A percentile compares a stretch with the other conserved stretches of the same genome.
These are phyloP conservation scores for Rosa rugosa DNA, from an alignment of 306 rosid species.

Conservation along the genomic window DNA sequence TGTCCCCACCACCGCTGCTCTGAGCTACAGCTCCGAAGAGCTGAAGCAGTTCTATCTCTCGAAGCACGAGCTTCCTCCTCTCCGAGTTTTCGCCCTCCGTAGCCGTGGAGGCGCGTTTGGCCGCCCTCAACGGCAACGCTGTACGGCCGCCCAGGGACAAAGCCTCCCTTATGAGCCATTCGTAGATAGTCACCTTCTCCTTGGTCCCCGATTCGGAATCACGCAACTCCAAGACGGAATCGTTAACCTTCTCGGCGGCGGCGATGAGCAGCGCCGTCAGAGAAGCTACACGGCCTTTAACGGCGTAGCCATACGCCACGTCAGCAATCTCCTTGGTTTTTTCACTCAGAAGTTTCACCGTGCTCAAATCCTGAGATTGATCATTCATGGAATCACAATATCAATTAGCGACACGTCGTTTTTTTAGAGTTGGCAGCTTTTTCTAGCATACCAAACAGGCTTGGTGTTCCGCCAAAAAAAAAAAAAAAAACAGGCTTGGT, in stretches of 20 bases:
- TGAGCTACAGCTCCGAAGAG: constrained; percentile 34
- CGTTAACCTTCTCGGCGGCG: constrained; percentile 31
- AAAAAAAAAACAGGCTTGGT: too few species aligned
- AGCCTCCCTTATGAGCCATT: constrained; percentile 33
- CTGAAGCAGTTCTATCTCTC: constrained; percentile 43
- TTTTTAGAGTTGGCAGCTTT: background rate
- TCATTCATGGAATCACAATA: background rate
- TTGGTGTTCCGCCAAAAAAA: too few species aligned
- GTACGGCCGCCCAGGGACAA: constrained; percentile 26
- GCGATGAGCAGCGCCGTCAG: constrained; percentile 39
- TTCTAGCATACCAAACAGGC: constrained; percentile 20
- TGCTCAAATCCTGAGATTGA: constrained; percentile 32
- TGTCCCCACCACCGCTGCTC: constrained; percentile 26
- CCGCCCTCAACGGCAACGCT: constrained; percentile 1
- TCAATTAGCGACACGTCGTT: background rate
- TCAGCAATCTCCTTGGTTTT: constrained; percentile 39
- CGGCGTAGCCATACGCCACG: constrained; percentile 38
- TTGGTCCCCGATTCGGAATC: constrained; percentile 27
- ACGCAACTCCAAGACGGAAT: constrained; percentile 20
- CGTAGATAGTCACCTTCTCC: constrained; percentile 38
- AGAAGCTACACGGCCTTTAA: constrained; percentile 28
- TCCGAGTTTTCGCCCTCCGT: constrained; percentile 8
- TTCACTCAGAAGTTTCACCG: constrained; percentile 34
- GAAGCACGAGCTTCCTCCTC: constrained; percentile 36
- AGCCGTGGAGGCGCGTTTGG: background rate